Evolutionary conservation across 2,329 filamentous ascomycete species (phyloP).

Genomic region (Fusarium citri): DNA sequence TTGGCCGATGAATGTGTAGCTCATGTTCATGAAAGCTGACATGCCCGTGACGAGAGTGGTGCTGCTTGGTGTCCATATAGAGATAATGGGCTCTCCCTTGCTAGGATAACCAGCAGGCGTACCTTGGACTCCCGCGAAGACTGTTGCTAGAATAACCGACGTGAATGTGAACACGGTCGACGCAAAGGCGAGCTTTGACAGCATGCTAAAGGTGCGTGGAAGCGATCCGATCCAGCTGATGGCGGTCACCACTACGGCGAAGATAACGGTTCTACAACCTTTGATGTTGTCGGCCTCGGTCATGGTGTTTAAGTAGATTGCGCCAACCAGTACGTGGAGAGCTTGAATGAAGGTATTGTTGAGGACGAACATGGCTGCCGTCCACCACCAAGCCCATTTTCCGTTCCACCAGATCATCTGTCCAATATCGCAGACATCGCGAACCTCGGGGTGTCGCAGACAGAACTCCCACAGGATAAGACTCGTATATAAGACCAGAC

Average conservation of each 20-base stretch:
- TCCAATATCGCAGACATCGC: slow-evolving; percentile 92
- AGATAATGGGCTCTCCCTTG: slow-evolving; percentile 72
- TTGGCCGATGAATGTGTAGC: slow-evolving; percentile 94
- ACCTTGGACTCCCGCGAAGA: slow-evolving; percentile 80
- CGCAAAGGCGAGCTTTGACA: slow-evolving; percentile 80
- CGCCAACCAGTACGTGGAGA: slow-evolving; percentile 83
- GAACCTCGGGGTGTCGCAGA: slow-evolving; percentile 86
- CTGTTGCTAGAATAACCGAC: slow-evolving; percentile 84
- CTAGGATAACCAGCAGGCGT: slow-evolving; percentile 75
- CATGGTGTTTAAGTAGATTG: slow-evolving; percentile 91
- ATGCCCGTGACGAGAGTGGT: slow-evolving; percentile 85
- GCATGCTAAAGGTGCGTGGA: slow-evolving; percentile 83
- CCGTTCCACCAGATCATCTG: slow-evolving; percentile 91
- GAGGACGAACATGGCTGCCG: slow-evolving; percentile 86
- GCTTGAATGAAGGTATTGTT: slow-evolving; percentile 93
- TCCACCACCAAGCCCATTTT: slow-evolving; percentile 74
- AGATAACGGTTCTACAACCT: slow-evolving; percentile 79
- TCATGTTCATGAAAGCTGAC: slow-evolving; percentile 93
- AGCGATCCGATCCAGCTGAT: slow-evolving; percentile 83
- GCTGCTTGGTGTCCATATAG: slow-evolving; percentile 71
- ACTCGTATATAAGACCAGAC: slow-evolving; percentile 81
- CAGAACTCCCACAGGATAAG: slow-evolving; percentile 80
- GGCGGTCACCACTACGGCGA: slow-evolving; percentile 77
- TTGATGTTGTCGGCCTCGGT: slow-evolving; percentile 72
- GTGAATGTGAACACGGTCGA: slow-evolving; percentile 91